These are phyloP conservation scores for Saccharomycopsis sp. DNA, from an alignment of 805 yeast species.

Conservation along the genomic window DNA sequence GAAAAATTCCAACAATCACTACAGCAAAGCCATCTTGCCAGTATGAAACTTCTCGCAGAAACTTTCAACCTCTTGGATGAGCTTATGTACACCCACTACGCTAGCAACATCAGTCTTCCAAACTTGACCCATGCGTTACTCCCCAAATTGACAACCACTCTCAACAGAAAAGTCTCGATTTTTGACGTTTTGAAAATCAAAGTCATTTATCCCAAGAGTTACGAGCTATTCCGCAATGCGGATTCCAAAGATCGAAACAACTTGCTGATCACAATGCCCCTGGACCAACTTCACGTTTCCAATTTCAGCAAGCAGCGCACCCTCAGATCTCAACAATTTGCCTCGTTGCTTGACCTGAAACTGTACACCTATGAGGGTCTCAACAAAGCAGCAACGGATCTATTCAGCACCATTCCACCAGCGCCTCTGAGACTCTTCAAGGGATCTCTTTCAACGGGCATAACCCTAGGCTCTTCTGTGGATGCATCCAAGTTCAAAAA, in stretches of 20 bases:
- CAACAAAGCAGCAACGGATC: no score
- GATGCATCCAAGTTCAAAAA: not conserved
- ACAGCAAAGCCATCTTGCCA: no score
- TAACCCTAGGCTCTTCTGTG: not conserved
- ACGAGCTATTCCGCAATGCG: not conserved
- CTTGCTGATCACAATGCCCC: conserved; percentile 5
- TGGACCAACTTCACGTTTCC: not conserved
- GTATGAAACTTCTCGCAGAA: not conserved
- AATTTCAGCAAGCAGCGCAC: conserved; percentile 6
- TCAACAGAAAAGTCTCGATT: conserved; percentile 3
- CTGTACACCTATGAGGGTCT: not conserved
- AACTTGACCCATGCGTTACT: conserved; percentile 6
- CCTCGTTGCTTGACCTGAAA: not conserved
- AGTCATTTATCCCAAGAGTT: conserved; percentile 10
- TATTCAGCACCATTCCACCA: no score
- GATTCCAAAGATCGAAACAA: not conserved
- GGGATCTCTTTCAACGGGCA: not conserved
- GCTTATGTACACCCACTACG: conserved; percentile 7
- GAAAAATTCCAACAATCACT: no score
- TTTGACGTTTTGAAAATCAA: conserved; percentile 11
- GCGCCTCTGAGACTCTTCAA: not conserved
- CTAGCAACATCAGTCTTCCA: conserved; percentile 8
- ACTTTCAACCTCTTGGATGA: conserved; percentile 12
- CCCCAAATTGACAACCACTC: conserved; percentile 4
- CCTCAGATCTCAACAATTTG: no score